These are phyloP conservation scores for Coriaria nepalensis DNA, from an alignment of 306 rosid species.

Conservation along the genomic window DNA sequence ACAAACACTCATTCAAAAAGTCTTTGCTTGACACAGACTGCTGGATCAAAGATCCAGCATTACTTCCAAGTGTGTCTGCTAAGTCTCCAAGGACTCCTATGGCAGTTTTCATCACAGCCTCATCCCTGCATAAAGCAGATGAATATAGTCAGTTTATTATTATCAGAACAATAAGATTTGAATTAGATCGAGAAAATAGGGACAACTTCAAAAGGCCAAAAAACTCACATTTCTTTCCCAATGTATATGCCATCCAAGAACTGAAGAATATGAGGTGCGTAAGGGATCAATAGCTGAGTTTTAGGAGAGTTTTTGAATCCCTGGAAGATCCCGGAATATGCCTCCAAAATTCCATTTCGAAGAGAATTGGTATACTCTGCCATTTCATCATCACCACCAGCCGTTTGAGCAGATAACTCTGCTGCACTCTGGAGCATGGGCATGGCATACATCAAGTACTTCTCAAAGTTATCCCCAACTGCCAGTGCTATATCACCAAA, in stretches of 20 bases:
- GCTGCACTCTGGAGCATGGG: constrained; percentile 84
- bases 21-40: constrained; percentile 80
- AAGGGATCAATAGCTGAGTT: constrained; percentile 68
- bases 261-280: constrained; percentile 78
- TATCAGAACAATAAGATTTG: constrained; percentile 6
- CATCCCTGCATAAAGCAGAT: constrained; percentile 47
- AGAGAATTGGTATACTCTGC: constrained; percentile 68
- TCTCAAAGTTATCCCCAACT: constrained; percentile 70
- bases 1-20: constrained; percentile 72
- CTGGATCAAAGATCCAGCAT: constrained; percentile 82
- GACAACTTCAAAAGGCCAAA: neutral
- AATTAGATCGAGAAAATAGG: constrained; percentile 1
- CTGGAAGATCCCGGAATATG: constrained; percentile 88
- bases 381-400: constrained; percentile 73
- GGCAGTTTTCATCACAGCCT: constrained; percentile 86
- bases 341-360: constrained; percentile 90
- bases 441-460: constrained; percentile 82
- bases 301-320: constrained; percentile 79
- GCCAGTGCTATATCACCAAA: constrained; percentile 88
- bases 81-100: constrained; percentile 90
- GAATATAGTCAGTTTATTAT: constrained; percentile 6
- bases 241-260: constrained; percentile 77
- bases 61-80: constrained; percentile 86
- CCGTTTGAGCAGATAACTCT: constrained; percentile 54
- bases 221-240: constrained; percentile 81